Evolutionary conservation across 768 basidiomycete species (phyloP), one percentile per base, ranked within the genome.

Genomic region (Wakefieldia striispora): DNA sequence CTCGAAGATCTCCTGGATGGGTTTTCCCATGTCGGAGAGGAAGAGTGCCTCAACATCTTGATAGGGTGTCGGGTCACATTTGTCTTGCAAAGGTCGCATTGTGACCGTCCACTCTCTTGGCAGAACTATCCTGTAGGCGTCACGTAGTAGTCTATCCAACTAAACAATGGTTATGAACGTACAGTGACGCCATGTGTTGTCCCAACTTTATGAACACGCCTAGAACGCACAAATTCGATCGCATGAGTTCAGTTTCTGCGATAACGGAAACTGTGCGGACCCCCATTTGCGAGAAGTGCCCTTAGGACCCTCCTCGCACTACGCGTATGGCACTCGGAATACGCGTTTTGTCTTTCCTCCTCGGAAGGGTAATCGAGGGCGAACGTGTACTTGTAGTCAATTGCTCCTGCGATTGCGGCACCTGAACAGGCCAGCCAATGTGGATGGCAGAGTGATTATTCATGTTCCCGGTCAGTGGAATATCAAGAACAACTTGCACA

Each of bases 151-250:
- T 36, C 45, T 49, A 57, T 16, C 19, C 16, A 53, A 67, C 64
- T 35, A 56, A 50, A 66, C 3, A 33, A 40, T 2, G 13, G 16
- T 9, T 29, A 6, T 11, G 41, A 45, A 72, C 77, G 59, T 53
- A 90, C 73, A 66, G 75, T 63, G 72, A 87, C 64, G 88, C 89
- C 71, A 87, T 85, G 74, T 84, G 88, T 57, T 99, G 95, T 2
- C 95, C 97, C 59, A 92, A 67, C 64, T 93, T 91, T 60, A 94
- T 90, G 65, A 89, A 92, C 20, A 93, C 80, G 16, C 88, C 88
- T 84, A 49, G 6, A 51, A 16, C 16, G 36, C 13, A 45, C 35
- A 7, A 21, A 42, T 17, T 7, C 26, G 6, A 16, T 56, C 37
- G 9, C 16, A 33, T 45, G 34, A 26, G 19, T 17, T 47, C 21